Evolutionary conservation across 768 basidiomycete species (phyloP).

Genomic region (Rhizopogon vulgaris): DNA sequence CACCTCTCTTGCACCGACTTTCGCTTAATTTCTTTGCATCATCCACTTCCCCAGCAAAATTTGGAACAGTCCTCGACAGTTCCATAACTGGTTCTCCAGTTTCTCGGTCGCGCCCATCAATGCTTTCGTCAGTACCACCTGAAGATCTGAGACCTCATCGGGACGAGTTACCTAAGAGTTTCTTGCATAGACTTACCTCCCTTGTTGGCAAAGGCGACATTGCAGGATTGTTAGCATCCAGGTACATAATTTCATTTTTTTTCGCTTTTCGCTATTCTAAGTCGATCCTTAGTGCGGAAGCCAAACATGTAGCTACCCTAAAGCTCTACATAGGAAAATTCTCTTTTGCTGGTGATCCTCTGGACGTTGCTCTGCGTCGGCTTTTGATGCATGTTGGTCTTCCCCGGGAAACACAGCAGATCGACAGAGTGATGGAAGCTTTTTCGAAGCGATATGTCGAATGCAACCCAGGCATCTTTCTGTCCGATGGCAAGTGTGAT

Average conservation of each 20-base stretch:
- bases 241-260: slow-evolving; percentile 37
- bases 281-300: slow-evolving; percentile 49
- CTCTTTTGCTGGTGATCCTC: slow-evolving; percentile 70
- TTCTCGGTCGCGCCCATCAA: slow-evolving; percentile 38
- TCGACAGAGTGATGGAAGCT: slow-evolving; percentile 94
- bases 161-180: slow-evolving; percentile 66
- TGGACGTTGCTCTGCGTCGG: slow-evolving; percentile 88
- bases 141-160: slow-evolving; percentile 48
- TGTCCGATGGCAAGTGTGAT: slow-evolving; percentile 54
- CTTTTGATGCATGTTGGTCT: slow-evolving; percentile 88
- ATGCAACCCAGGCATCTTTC: slow-evolving; percentile 80
- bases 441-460: slow-evolving; percentile 81
- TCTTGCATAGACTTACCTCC: slow-evolving; percentile 56
- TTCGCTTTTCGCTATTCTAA: slow-evolving; percentile 6
- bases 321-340: slow-evolving; percentile 69
- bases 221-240: slow-evolving; percentile 73
- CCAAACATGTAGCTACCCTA: slow-evolving; percentile 65
- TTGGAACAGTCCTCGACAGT: slow-evolving; percentile 6
- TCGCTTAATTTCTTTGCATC: slow-evolving; percentile 60
- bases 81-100: slow-evolving; percentile 16
- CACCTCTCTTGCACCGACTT: slow-evolving; percentile 63
- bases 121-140: slow-evolving; percentile 36
- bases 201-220: slow-evolving; percentile 75
- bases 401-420: slow-evolving; percentile 96
- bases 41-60: slow-evolving; percentile 30